phyloP scores from a whole-genome alignment of 2,329 filamentous ascomycete species.

The Plenodomus biglobosus region DNA sequence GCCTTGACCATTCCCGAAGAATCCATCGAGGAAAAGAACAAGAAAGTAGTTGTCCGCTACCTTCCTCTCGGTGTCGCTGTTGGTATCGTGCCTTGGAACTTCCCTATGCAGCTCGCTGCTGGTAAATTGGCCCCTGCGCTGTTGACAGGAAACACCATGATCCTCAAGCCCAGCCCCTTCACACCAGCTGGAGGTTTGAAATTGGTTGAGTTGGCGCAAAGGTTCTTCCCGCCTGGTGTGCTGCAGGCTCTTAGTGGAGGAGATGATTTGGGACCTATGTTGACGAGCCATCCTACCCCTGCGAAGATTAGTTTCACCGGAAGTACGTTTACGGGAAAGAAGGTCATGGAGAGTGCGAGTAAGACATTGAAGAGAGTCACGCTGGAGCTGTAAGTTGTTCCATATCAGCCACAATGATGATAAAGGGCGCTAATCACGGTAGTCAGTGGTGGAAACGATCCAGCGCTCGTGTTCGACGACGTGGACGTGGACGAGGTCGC shows the following conservation, averaged over 20 bases:
- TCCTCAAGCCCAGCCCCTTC: constrained; percentile 56
- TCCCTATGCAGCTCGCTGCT: constrained; percentile 52
- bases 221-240: constrained; percentile 58
- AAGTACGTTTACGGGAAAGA: constrained; percentile 58
- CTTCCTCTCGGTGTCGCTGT: constrained; percentile 45
- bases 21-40: constrained; percentile 9
- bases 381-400: constrained; percentile 50
- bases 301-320: constrained; percentile 64
- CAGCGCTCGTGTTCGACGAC: constrained; percentile 59
- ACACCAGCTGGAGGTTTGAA: constrained; percentile 59
- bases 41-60: constrained; percentile 37
- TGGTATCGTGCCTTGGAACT: constrained; percentile 43
- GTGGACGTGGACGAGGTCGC: constrained; percentile 50
- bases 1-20: constrained; percentile 15
- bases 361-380: constrained; percentile 58
- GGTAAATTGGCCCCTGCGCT: constrained; percentile 58
- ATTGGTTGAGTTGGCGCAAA: constrained; percentile 55
- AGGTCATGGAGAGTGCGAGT: constrained; percentile 55
- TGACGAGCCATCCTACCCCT: constrained; percentile 58
- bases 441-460: constrained; percentile 58
- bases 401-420: background rate
- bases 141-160: constrained; percentile 55
- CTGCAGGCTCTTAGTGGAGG: constrained; percentile 60
- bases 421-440: background rate
- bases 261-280: constrained; percentile 58